Evolutionary conservation across 495 filamentous ascomycete genomes (phyloP), one percentile per base, ranked within the genome.

Genomic region (Peziza echinospora): DNA sequence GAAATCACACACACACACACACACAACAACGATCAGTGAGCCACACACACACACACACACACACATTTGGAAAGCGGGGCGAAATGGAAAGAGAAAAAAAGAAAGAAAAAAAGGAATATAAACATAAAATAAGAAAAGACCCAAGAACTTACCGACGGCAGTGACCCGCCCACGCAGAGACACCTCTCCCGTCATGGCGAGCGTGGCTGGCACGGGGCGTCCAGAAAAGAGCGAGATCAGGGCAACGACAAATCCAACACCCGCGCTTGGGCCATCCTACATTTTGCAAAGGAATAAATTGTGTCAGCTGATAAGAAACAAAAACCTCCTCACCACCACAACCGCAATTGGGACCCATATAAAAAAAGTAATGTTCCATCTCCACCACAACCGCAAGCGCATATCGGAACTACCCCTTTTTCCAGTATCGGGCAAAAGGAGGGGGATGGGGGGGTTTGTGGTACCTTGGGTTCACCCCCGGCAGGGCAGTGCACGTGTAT

Each of bases 101-200:
- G 48, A 43, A 43, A 17, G 24, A 46, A 17, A 45, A 42, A 39
- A 50, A 50, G 8, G n/a, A n/a, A 8, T 34, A n/a, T 8, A 34
- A 8, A 34, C 26, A n/a, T 8, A 8, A 8, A n/a, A n/a, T n/a
- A n/a, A 8, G 39, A 43, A 21, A 45, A 9, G 43, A 16, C 44
- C n/a, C 8, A n/a, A 22, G 21, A 43, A 47, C 55, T 43, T 47
- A 59, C 56, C 57, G 41, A 60, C 56, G 43, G 57, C 53, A 39
- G 77, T 75, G 44, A 99, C 78, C 50, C 84, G 73, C 10, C 89
- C 89, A 13, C 91, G 71, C 25, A 99, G 71, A 51, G 79, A 81
- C 34, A 96, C 75, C 62, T 99, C 89, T 21, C 89, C 91, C 21
- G 89, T 99, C 89, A 99, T 99, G 41, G 89, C 89, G 55, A 96